Percentiles rank a stretch among this genome's conserved stretches.
phyloP scores from a whole-genome alignment of 2,329 filamentous ascomycete genomes.

The Pyrenophora tritici-repentis region DNA sequence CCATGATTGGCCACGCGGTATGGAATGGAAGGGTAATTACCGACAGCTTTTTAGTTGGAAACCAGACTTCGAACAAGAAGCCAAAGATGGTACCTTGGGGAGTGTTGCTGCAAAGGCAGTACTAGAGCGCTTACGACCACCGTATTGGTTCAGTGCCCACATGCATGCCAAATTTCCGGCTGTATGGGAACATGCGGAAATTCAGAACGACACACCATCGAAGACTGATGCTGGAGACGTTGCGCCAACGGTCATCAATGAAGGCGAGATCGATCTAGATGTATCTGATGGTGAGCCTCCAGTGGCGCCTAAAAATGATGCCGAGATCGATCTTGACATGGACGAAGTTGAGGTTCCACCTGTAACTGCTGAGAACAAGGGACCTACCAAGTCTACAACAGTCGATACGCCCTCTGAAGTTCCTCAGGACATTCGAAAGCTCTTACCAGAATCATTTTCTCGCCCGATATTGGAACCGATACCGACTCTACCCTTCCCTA shows the following conservation, averaged over 20 bases:
- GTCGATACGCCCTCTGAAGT: constrained; percentile 47
- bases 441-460: constrained; percentile 77
- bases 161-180: constrained; percentile 88
- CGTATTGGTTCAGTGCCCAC: constrained; percentile 89
- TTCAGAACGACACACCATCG: constrained; percentile 54
- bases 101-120: constrained; percentile 79
- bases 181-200: constrained; percentile 54
- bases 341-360: constrained; percentile 37
- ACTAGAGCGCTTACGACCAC: constrained; percentile 78
- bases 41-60: constrained; percentile 73
- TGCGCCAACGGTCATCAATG: constrained; percentile 54
- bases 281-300: constrained; percentile 55
- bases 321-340: constrained; percentile 50
- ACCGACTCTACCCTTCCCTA: constrained; percentile 62
- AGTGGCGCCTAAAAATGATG: constrained; percentile 35
- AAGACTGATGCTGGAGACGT: constrained; percentile 19
- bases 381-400: constrained; percentile 7
- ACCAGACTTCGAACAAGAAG: constrained; percentile 75
- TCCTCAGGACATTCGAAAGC: constrained; percentile 68
- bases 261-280: constrained; percentile 62
- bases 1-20: constrained; percentile 89
- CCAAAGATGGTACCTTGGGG: constrained; percentile 74
- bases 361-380: constrained; percentile 8
- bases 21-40: constrained; percentile 78
- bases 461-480: constrained; percentile 24